Evolutionary conservation across 1,284 basidiomycete species (phyloP).

Genomic region (Gymnopus androsaceus): DNA sequence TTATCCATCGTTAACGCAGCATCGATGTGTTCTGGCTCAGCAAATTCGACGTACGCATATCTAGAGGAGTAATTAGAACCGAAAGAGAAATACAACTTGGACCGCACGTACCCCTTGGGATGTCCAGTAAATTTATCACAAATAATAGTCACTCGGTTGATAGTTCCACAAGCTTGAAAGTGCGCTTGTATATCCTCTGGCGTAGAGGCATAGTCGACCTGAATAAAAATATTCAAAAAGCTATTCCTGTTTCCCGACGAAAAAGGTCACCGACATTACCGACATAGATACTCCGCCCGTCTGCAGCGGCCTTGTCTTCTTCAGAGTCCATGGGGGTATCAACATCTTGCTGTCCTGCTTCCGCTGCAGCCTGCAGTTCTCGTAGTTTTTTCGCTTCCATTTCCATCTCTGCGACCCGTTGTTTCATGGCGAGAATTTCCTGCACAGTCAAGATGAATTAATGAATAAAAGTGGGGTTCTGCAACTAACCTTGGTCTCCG

Average conservation of each 20-base stretch:
- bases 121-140: conserved; percentile 99
- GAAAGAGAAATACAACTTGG: neutral
- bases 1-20: conserved; percentile 96
- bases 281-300: conserved; percentile 90
- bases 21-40: conserved; percentile 91
- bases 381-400: conserved; percentile 86
- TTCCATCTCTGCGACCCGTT: conserved; percentile 91
- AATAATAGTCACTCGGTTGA: conserved; percentile 98
- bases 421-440: conserved; percentile 90
- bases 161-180: conserved; percentile 96
- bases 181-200: conserved; percentile 98
- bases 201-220: conserved; percentile 98
- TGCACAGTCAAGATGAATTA: conserved; percentile 28
- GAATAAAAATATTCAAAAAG: conserved; percentile 13
- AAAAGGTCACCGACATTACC: conserved; percentile 79
- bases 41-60: conserved; percentile 98
- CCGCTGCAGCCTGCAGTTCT: conserved; percentile 88
- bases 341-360: conserved; percentile 51
- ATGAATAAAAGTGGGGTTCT: neutral
- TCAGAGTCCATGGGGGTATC: conserved; percentile 66
- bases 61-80: conserved; percentile 41
- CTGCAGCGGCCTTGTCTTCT: conserved; percentile 77
- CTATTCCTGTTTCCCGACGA: neutral
- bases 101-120: conserved; percentile 87
- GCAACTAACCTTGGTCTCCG: conserved; percentile 50